Evolutionary conservation across 495 filamentous ascomycete species (phyloP), one percentile per base, ranked within the genome.

Genomic region (Chaetomium cochliodes): DNA sequence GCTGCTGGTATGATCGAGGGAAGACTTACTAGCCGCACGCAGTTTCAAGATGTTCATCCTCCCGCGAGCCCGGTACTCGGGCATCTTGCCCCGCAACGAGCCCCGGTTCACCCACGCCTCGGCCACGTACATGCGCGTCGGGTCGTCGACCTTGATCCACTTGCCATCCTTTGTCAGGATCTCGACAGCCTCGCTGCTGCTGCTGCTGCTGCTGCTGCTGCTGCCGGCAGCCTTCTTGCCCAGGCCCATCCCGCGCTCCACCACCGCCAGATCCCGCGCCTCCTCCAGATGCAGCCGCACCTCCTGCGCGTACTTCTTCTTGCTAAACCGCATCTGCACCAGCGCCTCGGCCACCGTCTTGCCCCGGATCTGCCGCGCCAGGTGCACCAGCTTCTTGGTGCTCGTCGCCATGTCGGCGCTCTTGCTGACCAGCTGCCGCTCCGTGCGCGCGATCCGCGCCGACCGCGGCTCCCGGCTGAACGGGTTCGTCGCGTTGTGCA

Each of bases 311-410:
- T 86, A 90, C 82, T 92, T 93, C 86, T 98, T 98, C 84, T 90
- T 90, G 76, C 87, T 91, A 77, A 92, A 97, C 42, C 88, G 86
- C 93, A 98, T 97, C 83, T 98, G 94, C 67, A 89, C 77, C 64
- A 98, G 90, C 16, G 94, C 94, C 37, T 98, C 93, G 49, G 91
- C 91, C 69, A 98, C 81, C 30, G 87, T 88, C 87, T 97, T 97
- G 46, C 94, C 94, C 0, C 84, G 80, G 71, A 98, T 94, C 80
- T 97, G 94, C 33, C 87, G 83, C 41, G 92, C 90, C 60, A 98
- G 76, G 20, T 87, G 84, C 5, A 86, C 87, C 56, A 98, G 82
- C 81, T 98, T 98, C 86, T 97, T 97, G 57, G 90, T 76, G 16
- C 85, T 88, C 0, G 94, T 96, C 72, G 91, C 87, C 65, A 96